Percentiles rank a stretch among this genome's conserved stretches.
phyloP scores from a whole-genome alignment of 2,329 filamentous ascomycete genomes.

The Drechslerella stenobrocha region DNA sequence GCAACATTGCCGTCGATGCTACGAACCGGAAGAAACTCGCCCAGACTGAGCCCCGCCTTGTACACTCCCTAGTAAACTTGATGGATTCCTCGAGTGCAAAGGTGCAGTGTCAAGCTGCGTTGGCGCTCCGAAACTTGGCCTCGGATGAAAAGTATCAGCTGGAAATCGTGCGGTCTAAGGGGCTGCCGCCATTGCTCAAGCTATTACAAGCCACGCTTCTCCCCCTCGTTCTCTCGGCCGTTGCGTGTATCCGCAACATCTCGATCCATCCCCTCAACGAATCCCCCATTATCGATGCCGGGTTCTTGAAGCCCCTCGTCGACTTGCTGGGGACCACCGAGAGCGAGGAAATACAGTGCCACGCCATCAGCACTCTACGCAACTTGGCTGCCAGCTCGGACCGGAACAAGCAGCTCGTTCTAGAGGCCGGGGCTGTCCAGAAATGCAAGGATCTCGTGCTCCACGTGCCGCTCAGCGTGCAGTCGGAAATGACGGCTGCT shows the following conservation, averaged over 20 bases:
- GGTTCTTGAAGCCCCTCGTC: slow-evolving; percentile 89
- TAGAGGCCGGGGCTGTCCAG: slow-evolving; percentile 94
- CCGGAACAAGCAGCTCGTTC: slow-evolving; percentile 94
- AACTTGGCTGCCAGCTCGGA: slow-evolving; percentile 97
- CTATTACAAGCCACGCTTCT: slow-evolving; percentile 94
- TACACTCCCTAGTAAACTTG: slow-evolving; percentile 89
- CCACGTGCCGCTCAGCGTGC: slow-evolving; percentile 87
- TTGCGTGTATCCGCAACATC: slow-evolving; percentile 98
- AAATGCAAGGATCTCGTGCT: slow-evolving; percentile 98
- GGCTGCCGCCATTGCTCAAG: slow-evolving; percentile 79
- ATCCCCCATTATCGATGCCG: slow-evolving; percentile 96
- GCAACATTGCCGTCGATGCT: slow-evolving; percentile 95
- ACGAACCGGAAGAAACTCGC: slow-evolving; percentile 89
- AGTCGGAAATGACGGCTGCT: slow-evolving; percentile 99
- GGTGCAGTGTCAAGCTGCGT: slow-evolving; percentile 93
- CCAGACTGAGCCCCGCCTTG: slow-evolving; percentile 84
- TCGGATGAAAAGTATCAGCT: slow-evolving; percentile 99
- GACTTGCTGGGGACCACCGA: slow-evolving; percentile 92
- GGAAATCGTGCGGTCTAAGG: slow-evolving; percentile 88
- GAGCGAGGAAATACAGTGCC: slow-evolving; percentile 98
- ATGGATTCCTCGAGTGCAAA: slow-evolving; percentile 98
- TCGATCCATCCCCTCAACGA: slow-evolving; percentile 98
- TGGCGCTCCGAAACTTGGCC: slow-evolving; percentile 90
- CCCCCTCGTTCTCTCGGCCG: slow-evolving; percentile 90
- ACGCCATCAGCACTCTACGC: slow-evolving; percentile 93